A percentile compares a stretch with the other conserved stretches of the same genome.
These are phyloP conservation scores for Neopestalotiopsis sp. DNA, from an alignment of 2,329 filamentous ascomycete genomes.

Conservation along the genomic window DNA sequence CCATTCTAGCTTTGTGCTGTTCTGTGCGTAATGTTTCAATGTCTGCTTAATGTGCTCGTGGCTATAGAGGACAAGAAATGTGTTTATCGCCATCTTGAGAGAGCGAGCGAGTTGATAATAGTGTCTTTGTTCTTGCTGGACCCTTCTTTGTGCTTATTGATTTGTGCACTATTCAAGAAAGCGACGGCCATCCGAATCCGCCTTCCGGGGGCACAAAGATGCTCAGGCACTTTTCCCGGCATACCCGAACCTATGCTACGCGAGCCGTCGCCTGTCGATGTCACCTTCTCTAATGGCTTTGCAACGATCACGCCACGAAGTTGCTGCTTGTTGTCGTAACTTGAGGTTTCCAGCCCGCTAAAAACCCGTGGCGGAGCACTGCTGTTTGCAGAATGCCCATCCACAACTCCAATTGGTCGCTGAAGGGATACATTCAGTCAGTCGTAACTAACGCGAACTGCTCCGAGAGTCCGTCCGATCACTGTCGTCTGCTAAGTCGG, in stretches of 20 bases:
- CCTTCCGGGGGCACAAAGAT: not conserved
- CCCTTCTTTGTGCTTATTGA: not conserved
- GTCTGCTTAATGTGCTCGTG: no score
- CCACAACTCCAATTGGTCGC: not conserved
- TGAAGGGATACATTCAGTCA: not conserved
- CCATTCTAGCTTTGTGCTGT: no score
- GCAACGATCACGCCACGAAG: not conserved
- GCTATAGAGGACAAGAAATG: no score
- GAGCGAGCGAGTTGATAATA: not conserved
- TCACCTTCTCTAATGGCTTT: not conserved
- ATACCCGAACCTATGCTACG: not conserved
- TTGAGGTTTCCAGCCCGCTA: not conserved
- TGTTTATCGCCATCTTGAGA: not conserved
- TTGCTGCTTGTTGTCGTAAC: not conserved
- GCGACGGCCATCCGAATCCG: not conserved
- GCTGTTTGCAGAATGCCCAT: not conserved
- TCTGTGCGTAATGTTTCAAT: no score
- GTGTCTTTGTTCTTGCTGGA: not conserved
- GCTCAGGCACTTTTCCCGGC: not conserved
- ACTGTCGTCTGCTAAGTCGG: not conserved
- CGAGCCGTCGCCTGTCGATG: not conserved
- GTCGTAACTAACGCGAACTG: not conserved
- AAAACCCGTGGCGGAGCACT: not conserved
- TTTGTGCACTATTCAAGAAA: not conserved
- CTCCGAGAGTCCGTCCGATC: not conserved